Evolutionary conservation across 805 yeast genomes (phyloP).

Genomic region (Ogataea polymorpha): DNA sequence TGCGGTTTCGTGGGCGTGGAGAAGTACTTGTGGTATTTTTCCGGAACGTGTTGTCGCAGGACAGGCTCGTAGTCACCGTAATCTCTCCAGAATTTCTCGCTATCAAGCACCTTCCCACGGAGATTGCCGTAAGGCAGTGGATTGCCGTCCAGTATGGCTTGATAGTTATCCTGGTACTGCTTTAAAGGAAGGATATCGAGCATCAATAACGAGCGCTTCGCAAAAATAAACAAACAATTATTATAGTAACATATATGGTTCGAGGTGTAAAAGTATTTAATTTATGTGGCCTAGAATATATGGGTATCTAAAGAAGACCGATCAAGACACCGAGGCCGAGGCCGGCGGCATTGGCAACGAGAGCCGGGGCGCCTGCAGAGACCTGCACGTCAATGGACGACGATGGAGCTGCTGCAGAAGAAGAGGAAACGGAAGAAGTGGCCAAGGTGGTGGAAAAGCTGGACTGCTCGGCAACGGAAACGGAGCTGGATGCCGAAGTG

Average conservation of each 20-base stretch:
- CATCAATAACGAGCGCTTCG: conserved; percentile 19
- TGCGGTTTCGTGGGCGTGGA: conserved; percentile 3
- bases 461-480: conserved; percentile 18
- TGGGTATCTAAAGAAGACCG: conserved; percentile 14
- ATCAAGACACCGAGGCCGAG: conserved; percentile 22
- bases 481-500: conserved; percentile 15
- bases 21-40: conserved; percentile 27
- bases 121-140: conserved; percentile 32
- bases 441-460: conserved; percentile 14
- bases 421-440: conserved; percentile 17
- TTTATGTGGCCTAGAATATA: not conserved
- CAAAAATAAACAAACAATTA: conserved; percentile 7
- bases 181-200: conserved; percentile 28
- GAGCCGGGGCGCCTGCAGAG: conserved; percentile 23
- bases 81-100: conserved; percentile 22
- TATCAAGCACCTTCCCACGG: conserved; percentile 26
- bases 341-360: conserved; percentile 28
- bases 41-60: conserved; percentile 29
- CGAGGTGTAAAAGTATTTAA: conserved; percentile 4
- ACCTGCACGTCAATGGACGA: conserved; percentile 19
- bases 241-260: conserved; percentile 1
- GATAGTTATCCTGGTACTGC: conserved; percentile 29
- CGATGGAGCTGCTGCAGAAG: conserved; percentile 13
- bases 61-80: conserved; percentile 30
- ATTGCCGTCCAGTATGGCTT: conserved; percentile 23